Conservation (phyloP, 192 early-diverging fungal genomes). For the Coemansia sp. region DNA sequence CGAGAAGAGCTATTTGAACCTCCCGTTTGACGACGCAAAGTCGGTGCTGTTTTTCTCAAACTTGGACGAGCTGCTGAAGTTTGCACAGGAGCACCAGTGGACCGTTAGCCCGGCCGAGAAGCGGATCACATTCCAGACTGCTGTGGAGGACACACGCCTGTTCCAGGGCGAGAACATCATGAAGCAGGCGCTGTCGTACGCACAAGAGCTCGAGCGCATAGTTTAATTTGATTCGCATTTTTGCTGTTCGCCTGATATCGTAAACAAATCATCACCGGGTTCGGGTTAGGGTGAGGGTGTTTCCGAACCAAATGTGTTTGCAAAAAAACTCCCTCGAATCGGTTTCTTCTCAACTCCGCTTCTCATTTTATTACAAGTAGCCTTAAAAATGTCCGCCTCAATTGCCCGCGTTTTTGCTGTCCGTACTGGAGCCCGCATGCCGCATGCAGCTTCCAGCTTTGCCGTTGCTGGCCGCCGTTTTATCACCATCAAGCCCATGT, state of each 20-base stretch:
- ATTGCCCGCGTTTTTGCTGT: conserved; percentile 32
- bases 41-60: conserved; percentile 89
- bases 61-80: conserved; percentile 76
- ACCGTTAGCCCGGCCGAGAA: conserved; percentile 73
- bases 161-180: conserved; percentile 87
- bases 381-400: conserved; percentile 17
- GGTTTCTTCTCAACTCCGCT: not conserved
- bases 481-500: conserved; percentile 55
- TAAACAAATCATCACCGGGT: no score
- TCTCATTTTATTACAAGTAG: not conserved
- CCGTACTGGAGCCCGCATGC: conserved; percentile 19
- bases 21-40: conserved; percentile 86
- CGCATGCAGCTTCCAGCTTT: conserved; percentile 1
- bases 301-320: no score
- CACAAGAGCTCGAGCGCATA: conserved; percentile 94
- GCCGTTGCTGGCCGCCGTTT: conserved; percentile 22
- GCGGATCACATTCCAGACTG: conserved; percentile 76
- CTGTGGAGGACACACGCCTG: conserved; percentile 59
- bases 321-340: no score
- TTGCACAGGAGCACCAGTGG: conserved; percentile 89
- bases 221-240: conserved; percentile 58
- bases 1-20: conserved; percentile 87
- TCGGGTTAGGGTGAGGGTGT: no score
- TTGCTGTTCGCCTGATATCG: not conserved
- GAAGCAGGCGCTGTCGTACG: conserved; percentile 82